Percentiles rank a stretch among this genome's conserved stretches.
phyloP scores from a whole-genome alignment of 352 stramenopile genomes.

The Globisporangium megalacanthum region DNA sequence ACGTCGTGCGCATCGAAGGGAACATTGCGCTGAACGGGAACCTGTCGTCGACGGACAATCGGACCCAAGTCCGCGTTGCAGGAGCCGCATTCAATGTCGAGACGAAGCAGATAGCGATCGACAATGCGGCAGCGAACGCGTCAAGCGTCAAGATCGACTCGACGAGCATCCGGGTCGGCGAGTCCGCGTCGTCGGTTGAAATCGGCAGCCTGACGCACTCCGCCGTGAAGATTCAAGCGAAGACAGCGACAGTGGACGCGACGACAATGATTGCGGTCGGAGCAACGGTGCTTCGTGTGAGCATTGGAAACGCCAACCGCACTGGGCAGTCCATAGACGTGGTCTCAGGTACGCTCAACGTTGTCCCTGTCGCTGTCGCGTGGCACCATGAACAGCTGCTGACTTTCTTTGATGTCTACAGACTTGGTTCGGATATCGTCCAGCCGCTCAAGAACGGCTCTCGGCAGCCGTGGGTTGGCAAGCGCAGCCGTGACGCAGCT shows the following conservation, averaged over 20 bases:
- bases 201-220: constrained; percentile 22
- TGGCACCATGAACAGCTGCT: too few relatives aligned
- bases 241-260: constrained; percentile 20
- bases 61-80: constrained; percentile 36
- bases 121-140: constrained; percentile 30
- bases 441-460: background rate
- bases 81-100: constrained; percentile 33
- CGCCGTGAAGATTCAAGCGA: constrained; percentile 21
- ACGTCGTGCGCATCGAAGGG: constrained; percentile 52
- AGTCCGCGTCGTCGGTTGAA: constrained; percentile 21
- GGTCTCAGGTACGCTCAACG: constrained; percentile 18
- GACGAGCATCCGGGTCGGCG: constrained; percentile 29
- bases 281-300: constrained; percentile 15
- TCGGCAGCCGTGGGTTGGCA: background rate
- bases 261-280: constrained; percentile 22
- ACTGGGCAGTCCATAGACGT: constrained; percentile 27
- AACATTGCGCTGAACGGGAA: constrained; percentile 52
- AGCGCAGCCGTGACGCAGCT: background rate
- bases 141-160: constrained; percentile 42
- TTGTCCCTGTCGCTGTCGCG: too few relatives aligned
- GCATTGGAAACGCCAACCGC: constrained; percentile 19
- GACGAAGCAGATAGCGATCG: constrained; percentile 37
- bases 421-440: constrained; percentile 11
- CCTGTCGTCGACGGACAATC: constrained; percentile 23
- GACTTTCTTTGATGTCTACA: background rate